Evolutionary conservation across 2,329 filamentous ascomycete species (phyloP), one percentile per base, ranked within the genome.

Genomic region (Coniochaeta hoffmannii): DNA sequence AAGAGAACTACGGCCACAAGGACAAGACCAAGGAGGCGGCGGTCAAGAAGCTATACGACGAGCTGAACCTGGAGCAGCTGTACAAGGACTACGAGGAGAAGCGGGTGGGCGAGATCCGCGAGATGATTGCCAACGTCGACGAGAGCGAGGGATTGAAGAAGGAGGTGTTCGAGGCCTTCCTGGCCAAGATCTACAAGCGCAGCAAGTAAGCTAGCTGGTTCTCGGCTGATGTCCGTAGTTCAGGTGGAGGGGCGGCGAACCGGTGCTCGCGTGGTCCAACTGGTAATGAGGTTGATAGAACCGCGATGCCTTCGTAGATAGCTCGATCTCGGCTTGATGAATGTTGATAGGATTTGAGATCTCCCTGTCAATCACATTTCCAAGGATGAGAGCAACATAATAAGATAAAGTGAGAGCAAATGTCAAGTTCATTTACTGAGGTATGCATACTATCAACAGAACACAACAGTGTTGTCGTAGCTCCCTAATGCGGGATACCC

Each of bases 111-210:
- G 88, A 94, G 69, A 82, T 99, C 63, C 81, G 81, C 65, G 73
- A 78, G 57, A 82, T 87, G 78, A 97, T 99, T 66, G 80, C 78
- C 22, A 75, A 85, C 58, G 77, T 97, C 53, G 91, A 99, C 67
- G 92, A 97, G 80, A 86, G 80, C 59, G 82, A 88, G 61, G 94
- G 94, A 15, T 75, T 99, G 67, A 97, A 95, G 82, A 94, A 90
- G 81, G 82, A 80, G 57, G 83, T 97, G 38, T 96, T 97, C 63
- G 88, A 96, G 65, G 81, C 83, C 46, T 99, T 97, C 80, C 78
- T 99, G 61, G 79, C 80, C 72, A 99, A 99, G 83, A 97, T 99
- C 69, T 97, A 97, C 83, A 96, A 96, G 85, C 83, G 94, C 69
- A 94, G 84, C 82, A 97, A 96, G 76, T 97, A 89, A 72, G 9